phyloP scores from a whole-genome alignment of 2,329 filamentous ascomycete genomes.

The Thielaviopsis euricoi region DNA sequence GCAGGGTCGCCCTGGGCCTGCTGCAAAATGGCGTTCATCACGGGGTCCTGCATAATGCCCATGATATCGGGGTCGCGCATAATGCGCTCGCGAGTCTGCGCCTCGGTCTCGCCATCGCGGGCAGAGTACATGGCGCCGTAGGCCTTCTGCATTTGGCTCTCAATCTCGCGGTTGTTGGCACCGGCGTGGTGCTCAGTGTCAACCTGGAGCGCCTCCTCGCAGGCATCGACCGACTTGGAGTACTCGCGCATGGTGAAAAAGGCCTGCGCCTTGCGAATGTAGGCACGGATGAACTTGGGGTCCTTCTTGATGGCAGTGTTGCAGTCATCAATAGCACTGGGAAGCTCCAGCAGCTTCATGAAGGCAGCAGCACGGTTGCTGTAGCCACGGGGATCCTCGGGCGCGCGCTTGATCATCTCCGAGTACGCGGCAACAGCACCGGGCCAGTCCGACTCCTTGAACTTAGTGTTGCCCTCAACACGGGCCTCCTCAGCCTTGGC shows the following conservation, averaged over 20 bases:
- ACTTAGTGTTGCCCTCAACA: constrained; percentile 87
- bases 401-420: constrained; percentile 93
- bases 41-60: constrained; percentile 79
- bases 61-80: constrained; percentile 90
- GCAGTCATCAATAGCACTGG: constrained; percentile 83
- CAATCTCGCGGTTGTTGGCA: constrained; percentile 80
- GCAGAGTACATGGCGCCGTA: constrained; percentile 77
- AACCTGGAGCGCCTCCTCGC: constrained; percentile 60
- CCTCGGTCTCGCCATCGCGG: constrained; percentile 86
- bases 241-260: constrained; percentile 98
- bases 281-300: constrained; percentile 82
- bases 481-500: constrained; percentile 89
- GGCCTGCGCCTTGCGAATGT: constrained; percentile 90
- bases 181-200: constrained; percentile 53
- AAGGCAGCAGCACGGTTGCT: constrained; percentile 95
- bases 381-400: constrained; percentile 84
- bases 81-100: constrained; percentile 84
- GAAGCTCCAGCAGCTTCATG: constrained; percentile 92
- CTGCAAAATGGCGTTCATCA: constrained; percentile 95
- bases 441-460: constrained; percentile 93
- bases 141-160: constrained; percentile 87
- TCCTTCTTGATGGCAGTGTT: constrained; percentile 83
- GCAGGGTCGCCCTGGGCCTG: constrained; percentile 89
- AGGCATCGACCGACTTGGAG: constrained; percentile 82
- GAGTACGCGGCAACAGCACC: constrained; percentile 84